Evolutionary conservation across 495 filamentous ascomycete species (phyloP).

Genomic region (Lineolata rhizophorae): DNA sequence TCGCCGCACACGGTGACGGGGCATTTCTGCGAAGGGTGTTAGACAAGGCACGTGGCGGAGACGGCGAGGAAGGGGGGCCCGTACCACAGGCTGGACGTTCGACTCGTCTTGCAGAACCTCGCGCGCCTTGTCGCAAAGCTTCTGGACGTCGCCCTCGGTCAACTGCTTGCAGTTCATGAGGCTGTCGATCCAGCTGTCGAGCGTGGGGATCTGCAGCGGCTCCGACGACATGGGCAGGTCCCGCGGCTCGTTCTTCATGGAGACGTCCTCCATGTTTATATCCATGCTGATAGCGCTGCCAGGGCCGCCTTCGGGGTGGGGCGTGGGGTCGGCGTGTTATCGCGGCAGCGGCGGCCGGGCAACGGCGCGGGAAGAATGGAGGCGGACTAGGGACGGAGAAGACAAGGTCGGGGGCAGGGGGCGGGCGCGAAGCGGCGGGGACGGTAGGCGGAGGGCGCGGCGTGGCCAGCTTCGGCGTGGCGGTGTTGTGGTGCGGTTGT

Average conservation of each 20-base stretch:
- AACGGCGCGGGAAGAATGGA: too few relatives aligned
- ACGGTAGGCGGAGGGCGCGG: too few relatives aligned
- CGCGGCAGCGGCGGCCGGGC: too few relatives aligned
- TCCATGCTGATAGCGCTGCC: too few relatives aligned
- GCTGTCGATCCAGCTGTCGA: slow-evolving; percentile 97
- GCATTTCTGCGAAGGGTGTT: slow-evolving; percentile 14
- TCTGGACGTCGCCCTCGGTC: slow-evolving; percentile 81
- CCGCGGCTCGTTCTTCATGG: slow-evolving; percentile 65
- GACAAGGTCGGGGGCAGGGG: too few relatives aligned
- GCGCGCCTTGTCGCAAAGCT: slow-evolving; percentile 91
- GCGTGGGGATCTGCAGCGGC: slow-evolving; percentile 68
- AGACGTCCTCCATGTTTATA: slow-evolving; percentile 96
- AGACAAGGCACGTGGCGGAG: background rate
- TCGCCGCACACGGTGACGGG: slow-evolving; percentile 24
- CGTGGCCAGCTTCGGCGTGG: too few relatives aligned
- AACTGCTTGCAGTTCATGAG: slow-evolving; percentile 98
- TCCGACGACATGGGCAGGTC: slow-evolving; percentile 54
- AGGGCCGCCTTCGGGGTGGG: too few relatives aligned
- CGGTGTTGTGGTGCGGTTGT: too few relatives aligned
- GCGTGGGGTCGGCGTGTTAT: too few relatives aligned
- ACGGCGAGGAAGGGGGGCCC: slow-evolving; percentile 22
- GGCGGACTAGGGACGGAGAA: too few relatives aligned
- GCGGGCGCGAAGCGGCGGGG: too few relatives aligned
- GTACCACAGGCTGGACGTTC: slow-evolving; percentile 95
- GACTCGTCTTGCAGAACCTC: slow-evolving; percentile 94